phyloP scores from a whole-genome alignment of 2,329 filamentous ascomycete genomes.

The Magnaporthiopsis poae region DNA sequence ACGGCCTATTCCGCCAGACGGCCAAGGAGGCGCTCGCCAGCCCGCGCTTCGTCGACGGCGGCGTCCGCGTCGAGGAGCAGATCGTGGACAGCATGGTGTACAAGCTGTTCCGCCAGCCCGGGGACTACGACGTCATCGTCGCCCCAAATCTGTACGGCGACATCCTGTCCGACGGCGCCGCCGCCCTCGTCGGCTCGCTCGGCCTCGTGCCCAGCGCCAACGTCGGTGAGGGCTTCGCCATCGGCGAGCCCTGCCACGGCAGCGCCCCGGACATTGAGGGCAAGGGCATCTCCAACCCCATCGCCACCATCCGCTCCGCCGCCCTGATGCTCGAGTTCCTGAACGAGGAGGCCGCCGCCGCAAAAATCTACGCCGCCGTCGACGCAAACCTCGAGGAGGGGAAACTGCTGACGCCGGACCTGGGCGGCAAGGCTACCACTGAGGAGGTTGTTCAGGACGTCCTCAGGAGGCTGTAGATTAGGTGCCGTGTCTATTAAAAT shows the following conservation, averaged over 20 bases:
- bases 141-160: slow-evolving; percentile 96
- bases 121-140: slow-evolving; percentile 94
- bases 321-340: slow-evolving; percentile 96
- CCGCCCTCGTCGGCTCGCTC: slow-evolving; percentile 81
- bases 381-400: slow-evolving; percentile 82
- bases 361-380: slow-evolving; percentile 81
- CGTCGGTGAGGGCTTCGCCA: slow-evolving; percentile 86
- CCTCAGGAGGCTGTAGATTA: slow-evolving; percentile 69
- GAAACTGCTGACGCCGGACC: slow-evolving; percentile 72
- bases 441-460: slow-evolving; percentile 82
- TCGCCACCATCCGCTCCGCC: slow-evolving; percentile 83
- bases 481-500: background rate
- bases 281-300: slow-evolving; percentile 85
- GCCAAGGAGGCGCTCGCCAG: slow-evolving; percentile 63
- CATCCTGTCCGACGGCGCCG: slow-evolving; percentile 89
- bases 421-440: slow-evolving; percentile 79
- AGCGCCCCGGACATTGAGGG: slow-evolving; percentile 93
- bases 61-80: slow-evolving; percentile 76
- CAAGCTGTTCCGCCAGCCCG: slow-evolving; percentile 94
- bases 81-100: slow-evolving; percentile 99
- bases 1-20: slow-evolving; percentile 83
- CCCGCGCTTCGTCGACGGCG: slow-evolving; percentile 43
- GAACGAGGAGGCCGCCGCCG: slow-evolving; percentile 75
- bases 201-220: slow-evolving; percentile 92
- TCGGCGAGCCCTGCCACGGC: slow-evolving; percentile 96